Conservation (phyloP, 768 basidiomycete genomes). For the Coprinopsis strossmayeri region DNA sequence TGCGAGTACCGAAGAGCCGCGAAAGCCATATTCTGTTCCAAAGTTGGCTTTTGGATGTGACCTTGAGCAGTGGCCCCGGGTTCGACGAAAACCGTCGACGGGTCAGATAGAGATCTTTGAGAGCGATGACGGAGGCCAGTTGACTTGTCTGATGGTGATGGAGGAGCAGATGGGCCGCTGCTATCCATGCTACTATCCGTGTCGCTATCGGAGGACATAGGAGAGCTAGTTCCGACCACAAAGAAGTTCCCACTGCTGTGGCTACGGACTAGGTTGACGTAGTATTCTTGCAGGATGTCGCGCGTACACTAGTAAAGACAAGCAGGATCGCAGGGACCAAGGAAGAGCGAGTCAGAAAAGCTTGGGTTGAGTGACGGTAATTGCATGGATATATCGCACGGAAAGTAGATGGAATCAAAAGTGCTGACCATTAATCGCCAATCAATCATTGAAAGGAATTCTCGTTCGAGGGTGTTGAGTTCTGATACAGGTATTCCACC, state of each 20-base stretch:
- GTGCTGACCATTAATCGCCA: constrained; percentile 89
- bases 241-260: constrained; percentile 59
- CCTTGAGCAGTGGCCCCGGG: constrained; percentile 31
- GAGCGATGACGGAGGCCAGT: constrained; percentile 22
- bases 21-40: constrained; percentile 84
- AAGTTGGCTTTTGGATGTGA: constrained; percentile 52
- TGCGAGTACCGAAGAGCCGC: constrained; percentile 56
- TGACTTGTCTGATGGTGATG: constrained; percentile 36
- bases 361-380: constrained; percentile 8
- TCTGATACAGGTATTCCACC: constrained; percentile 90
- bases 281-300: constrained; percentile 89
- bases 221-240: constrained; percentile 40
- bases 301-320: constrained; percentile 67
- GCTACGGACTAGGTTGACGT: constrained; percentile 86
- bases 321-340: constrained; percentile 23
- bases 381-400: constrained; percentile 9
- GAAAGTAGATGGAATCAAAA: constrained; percentile 16
- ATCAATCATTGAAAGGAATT: constrained; percentile 86
- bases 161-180: constrained; percentile 41
- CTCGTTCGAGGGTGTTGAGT: constrained; percentile 91
- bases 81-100: constrained; percentile 39
- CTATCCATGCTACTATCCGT: constrained; percentile 48
- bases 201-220: constrained; percentile 47
- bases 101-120: constrained; percentile 24
- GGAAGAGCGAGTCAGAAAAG: constrained; percentile 5